Conservation (phyloP, 805 yeast species). For the Torulaspora maleeae region DNA sequence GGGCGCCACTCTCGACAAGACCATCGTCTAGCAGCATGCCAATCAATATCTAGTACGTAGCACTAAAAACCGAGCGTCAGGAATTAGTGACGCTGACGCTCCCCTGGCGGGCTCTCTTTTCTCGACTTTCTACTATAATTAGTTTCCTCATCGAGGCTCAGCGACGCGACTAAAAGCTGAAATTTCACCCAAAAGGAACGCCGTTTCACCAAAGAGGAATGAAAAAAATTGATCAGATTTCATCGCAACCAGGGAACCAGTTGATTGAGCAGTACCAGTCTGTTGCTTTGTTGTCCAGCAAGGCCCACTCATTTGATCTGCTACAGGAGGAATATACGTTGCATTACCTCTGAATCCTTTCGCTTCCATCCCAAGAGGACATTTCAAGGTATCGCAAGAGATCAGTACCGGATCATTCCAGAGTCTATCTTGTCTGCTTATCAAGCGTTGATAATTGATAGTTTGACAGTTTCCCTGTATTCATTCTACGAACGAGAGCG, state of each 20-base stretch:
- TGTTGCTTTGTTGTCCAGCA: no score
- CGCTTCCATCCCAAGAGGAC: no score
- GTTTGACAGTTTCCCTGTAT: neutral
- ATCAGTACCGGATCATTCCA: no score
- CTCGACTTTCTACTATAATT: conserved; percentile 1
- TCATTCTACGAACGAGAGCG: conserved; percentile 4
- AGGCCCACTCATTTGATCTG: no score
- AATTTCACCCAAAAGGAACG: neutral
- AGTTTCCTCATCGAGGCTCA: conserved; percentile 6
- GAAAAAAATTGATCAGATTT: neutral
- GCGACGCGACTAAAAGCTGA: conserved; percentile 1
- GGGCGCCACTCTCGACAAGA: neutral
- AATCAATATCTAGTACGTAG: neutral
- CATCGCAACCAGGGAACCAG: no score
- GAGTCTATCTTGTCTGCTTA: no score
- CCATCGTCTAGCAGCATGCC: neutral
- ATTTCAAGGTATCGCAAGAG: no score
- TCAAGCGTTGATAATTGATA: neutral
- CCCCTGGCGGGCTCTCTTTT: neutral
- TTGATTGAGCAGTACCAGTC: no score
- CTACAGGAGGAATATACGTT: no score
- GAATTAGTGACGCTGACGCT: conserved; percentile 3
- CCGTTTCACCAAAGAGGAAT: conserved; percentile 1
- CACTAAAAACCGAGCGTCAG: neutral
- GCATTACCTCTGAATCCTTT: no score